Base-by-base conservation (phyloP, 768 basidiomycete genomes). In the Leccinum broughii region DNA sequence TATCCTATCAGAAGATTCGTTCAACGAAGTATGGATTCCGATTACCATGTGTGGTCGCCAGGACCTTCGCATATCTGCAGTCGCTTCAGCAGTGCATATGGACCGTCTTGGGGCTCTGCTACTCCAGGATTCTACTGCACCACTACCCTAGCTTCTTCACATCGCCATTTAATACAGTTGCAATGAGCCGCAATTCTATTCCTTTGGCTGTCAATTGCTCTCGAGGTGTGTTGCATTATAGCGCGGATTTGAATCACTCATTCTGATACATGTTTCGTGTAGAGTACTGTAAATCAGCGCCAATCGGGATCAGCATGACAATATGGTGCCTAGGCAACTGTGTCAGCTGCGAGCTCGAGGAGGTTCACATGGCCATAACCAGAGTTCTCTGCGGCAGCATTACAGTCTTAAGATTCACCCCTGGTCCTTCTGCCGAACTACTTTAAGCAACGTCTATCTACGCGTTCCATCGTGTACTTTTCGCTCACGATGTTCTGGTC, bases 401-500 rank as follows among this genome's bases (percentile, higher is more conserved):
- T 6, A 32, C 3, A 22, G 17, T 49, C 30, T 3, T 28, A 49
- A 17, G 1, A 8, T 14, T 46, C 26, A 3, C 51, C 32, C 32
- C 4, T 30, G 34, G 22, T 30, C 2, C 9, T n/a, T 24, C n/a
- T 24, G 17, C 34, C 10, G 30, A 28, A 6, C 50, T 64, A 68
- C 50, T 63, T 35, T 70, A 70, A 62, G 32, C 34, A 46, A 8
- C 30, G 49, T 55, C 30, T 9, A 30, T 28, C 11, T 22, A 14
- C 22, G 26, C 20, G 15, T 56, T 46, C 48, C 14, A 15, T 24
- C 48, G 28, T 14, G 17, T 14, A 13, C 44, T 20, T 48, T 53
- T 53, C 51, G 2, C 24, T 49, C 54, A 1, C 39, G 6, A 70
- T 71, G 68, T 62, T 22, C 44, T 44, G n/a, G 50, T 51, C 50